These are phyloP conservation scores for Cardiospermum halicacabum DNA, from an alignment of 345 rosid genomes.

Conservation along the genomic window DNA sequence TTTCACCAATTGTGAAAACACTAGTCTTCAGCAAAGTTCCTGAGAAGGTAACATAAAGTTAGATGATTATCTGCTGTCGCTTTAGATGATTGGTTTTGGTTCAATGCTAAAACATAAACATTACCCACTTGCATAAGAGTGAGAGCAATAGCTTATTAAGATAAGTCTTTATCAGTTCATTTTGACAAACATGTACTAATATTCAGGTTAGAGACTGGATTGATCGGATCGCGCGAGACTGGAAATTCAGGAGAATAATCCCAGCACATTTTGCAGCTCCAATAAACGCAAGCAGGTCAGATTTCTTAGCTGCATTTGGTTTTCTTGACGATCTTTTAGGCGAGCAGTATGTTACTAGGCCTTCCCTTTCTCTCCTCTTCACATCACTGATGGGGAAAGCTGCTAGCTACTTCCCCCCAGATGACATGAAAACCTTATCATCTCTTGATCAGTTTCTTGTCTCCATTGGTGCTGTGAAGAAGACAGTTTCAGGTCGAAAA, in stretches of 20 bases:
- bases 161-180: background rate
- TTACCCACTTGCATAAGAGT: background rate
- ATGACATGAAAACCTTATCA: constrained; percentile 89
- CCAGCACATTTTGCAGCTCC: constrained; percentile 98
- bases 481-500: constrained; percentile 82
- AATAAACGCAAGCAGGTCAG: constrained; percentile 72
- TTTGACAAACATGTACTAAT: constrained; percentile 2
- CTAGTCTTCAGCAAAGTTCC: constrained; percentile 96
- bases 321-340: constrained; percentile 87
- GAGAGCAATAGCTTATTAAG: background rate
- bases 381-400: constrained; percentile 84
- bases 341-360: constrained; percentile 58
- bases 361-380: constrained; percentile 67
- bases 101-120: no score
- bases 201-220: constrained; percentile 91
- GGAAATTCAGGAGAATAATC: constrained; percentile 91
- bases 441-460: constrained; percentile 90
- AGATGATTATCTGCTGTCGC: background rate
- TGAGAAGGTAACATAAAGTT: constrained; percentile 84
- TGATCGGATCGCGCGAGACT: constrained; percentile 69
- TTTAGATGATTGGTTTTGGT: background rate
- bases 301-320: constrained; percentile 77
- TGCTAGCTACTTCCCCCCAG: constrained; percentile 93
- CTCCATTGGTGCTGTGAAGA: constrained; percentile 90
- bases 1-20: constrained; percentile 91